Evolutionary conservation across 352 stramenopile species (phyloP).

Genomic region (Phytopythium oedochilum): DNA sequence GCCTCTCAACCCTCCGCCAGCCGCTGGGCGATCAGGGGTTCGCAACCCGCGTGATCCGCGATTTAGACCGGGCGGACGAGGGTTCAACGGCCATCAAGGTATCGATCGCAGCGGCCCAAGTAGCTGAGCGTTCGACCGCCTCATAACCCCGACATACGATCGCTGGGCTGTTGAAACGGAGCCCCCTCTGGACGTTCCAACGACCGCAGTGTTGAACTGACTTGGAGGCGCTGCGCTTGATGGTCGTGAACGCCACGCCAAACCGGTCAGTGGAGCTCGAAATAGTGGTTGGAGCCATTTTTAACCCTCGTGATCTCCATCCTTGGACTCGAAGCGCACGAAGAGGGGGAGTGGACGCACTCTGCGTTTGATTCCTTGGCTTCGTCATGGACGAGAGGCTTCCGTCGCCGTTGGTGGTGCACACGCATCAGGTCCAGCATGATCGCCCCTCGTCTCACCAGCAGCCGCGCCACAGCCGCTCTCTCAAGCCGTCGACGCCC

Average conservation of each 20-base stretch:
- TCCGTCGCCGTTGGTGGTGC: background rate
- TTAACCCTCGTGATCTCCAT: background rate
- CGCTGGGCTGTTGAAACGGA: background rate
- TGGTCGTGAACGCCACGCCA: no score
- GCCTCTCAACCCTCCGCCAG: background rate
- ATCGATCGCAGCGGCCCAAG: background rate
- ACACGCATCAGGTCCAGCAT: background rate
- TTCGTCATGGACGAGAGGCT: constrained; percentile 1
- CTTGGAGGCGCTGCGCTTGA: no score
- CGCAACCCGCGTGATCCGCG: constrained; percentile 5
- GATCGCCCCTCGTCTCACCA: background rate
- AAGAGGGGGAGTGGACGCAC: no score
- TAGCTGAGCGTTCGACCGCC: background rate
- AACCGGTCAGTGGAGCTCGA: background rate
- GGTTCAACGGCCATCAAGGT: background rate
- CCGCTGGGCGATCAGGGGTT: background rate
- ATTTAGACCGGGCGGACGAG: background rate
- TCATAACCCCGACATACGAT: background rate
- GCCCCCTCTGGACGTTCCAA: background rate
- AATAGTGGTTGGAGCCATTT: background rate
- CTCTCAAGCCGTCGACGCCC: background rate
- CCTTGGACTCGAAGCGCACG: background rate
- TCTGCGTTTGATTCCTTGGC: no score
- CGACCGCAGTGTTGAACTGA: background rate
- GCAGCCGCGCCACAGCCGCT: background rate